Percentiles rank a stretch among this genome's conserved stretches.
Evolutionary conservation across 306 rosid species (phyloP).

Genomic region (Sophora flavescens): DNA sequence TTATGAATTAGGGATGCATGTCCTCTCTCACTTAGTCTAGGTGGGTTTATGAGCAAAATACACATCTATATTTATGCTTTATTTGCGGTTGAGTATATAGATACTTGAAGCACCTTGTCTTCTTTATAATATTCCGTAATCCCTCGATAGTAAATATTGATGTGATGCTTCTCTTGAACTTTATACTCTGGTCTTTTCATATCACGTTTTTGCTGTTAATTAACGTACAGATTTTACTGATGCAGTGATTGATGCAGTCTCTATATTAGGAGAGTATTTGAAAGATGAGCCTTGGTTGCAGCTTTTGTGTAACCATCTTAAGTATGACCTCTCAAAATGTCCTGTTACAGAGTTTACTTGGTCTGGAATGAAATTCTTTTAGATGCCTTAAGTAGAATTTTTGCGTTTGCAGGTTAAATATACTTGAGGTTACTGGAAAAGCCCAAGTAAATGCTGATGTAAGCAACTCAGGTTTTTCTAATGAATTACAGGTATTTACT

Average conservation of each 20-base stretch:
- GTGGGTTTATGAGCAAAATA: conserved; percentile 11
- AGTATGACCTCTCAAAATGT: conserved; percentile 57
- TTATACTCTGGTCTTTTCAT: conserved; percentile 14
- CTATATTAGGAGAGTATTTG: conserved; percentile 86
- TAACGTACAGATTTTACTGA: conserved; percentile 50
- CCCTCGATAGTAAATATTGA: conserved; percentile 9
- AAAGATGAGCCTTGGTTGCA: conserved; percentile 89
- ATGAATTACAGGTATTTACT: conserved; percentile 59
- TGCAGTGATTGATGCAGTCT: conserved; percentile 89
- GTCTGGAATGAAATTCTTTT: too few relatives aligned
- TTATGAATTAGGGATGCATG: neutral
- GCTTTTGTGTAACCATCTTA: conserved; percentile 71
- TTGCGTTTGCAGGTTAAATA: conserved; percentile 70
- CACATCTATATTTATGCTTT: neutral
- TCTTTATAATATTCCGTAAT: neutral
- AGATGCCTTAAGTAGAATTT: conserved; percentile 29
- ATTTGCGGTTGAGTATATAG: neutral
- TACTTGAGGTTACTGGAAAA: conserved; percentile 69
- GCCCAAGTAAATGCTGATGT: conserved; percentile 52
- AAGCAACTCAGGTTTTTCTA: conserved; percentile 46
- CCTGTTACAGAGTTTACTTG: conserved; percentile 30
- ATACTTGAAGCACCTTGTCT: conserved; percentile 17
- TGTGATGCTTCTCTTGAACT: conserved; percentile 11
- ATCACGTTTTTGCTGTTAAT: conserved; percentile 24
- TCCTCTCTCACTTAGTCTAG: neutral